A percentile compares a stretch with the other conserved stretches of the same genome.
Evolutionary conservation across 495 filamentous ascomycete species (phyloP).

Genomic region (Tetracladium marchalianum): DNA sequence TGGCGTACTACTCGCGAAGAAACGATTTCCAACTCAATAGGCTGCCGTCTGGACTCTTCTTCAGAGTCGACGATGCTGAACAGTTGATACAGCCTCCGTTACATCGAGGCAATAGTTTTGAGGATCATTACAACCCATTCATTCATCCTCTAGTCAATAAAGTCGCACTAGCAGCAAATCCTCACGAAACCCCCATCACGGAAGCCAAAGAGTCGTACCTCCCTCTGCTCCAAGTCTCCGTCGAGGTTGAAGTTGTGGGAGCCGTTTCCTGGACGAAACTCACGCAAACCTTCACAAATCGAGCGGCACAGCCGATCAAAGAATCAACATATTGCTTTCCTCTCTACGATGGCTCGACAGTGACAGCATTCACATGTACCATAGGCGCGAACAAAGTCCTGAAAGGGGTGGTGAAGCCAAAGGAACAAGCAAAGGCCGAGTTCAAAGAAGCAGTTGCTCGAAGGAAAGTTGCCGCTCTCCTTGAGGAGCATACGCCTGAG

Average conservation of each 20-base stretch:
- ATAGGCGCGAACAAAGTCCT: slow-evolving; percentile 25
- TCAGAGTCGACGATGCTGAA: no score
- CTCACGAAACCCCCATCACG: no score
- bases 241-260: slow-evolving; percentile 32
- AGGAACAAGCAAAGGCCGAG: slow-evolving; percentile 31
- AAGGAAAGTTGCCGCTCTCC: slow-evolving; percentile 36
- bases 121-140: no score
- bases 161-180: no score
- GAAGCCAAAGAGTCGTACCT: no score
- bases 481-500: slow-evolving; percentile 39
- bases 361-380: slow-evolving; percentile 39
- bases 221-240: slow-evolving; percentile 32
- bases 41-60: no score
- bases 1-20: no score
- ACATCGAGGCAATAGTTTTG: no score
- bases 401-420: slow-evolving; percentile 38
- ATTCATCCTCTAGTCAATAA: no score
- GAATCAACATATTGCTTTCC: slow-evolving; percentile 46
- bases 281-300: slow-evolving; percentile 43
- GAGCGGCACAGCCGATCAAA: slow-evolving; percentile 20
- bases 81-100: no score
- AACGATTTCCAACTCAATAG: no score
- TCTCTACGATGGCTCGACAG: slow-evolving; percentile 42
- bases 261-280: slow-evolving; percentile 34
- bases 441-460: slow-evolving; percentile 35